Evolutionary conservation across 2,329 filamentous ascomycete species (phyloP), one percentile per base, ranked within the genome.

Genomic region (Talaromyces sp.): DNA sequence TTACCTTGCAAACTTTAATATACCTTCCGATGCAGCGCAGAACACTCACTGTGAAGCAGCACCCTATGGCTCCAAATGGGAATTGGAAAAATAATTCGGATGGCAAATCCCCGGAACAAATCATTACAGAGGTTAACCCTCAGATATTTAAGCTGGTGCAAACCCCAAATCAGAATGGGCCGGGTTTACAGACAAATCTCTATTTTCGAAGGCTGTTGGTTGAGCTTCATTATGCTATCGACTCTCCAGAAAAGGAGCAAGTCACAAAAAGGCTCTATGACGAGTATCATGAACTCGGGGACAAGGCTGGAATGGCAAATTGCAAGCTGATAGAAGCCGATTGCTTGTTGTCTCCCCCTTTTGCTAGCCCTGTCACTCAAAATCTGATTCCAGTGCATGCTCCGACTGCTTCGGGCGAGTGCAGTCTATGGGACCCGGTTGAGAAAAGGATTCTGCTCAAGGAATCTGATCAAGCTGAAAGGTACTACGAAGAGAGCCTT

Each of bases 251-350:
- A 31, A 42, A 60, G 4, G 52, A 27, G 2, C 36, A 54, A 5
- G 33, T 59, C 12, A 40, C 68, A 58, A 18, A 58, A 9, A 63
- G 64, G 5, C 33, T 65, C 6, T 65, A 61, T 50, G 28, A 60
- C 30, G 31, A 44, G 33, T 66, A 65, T 44, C 56, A 68, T 14
- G 28, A 31, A 9, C n/a, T 65, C 1, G 42, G 40, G 44, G 67
- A 69, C 52, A 30, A 56, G 23, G 60, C 42, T 2, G 68, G 67
- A 7, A 66, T 68, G 66, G 68, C 63, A 12, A 68, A 64, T 33
- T 55, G 62, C 44, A 67, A 65, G 42, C 33, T 69, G n/a, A 63
- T 69, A 12, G 64, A 69, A 59, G 68, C 61, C 1, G 68, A 69
- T 57, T 57, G 27, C 56, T 31, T 66, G 3, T 53, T 66, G 9